These are phyloP conservation scores for Pleurozium schreberi DNA, from an alignment of 225 moss, liverwort and hornwort species.

Conservation along the genomic window DNA sequence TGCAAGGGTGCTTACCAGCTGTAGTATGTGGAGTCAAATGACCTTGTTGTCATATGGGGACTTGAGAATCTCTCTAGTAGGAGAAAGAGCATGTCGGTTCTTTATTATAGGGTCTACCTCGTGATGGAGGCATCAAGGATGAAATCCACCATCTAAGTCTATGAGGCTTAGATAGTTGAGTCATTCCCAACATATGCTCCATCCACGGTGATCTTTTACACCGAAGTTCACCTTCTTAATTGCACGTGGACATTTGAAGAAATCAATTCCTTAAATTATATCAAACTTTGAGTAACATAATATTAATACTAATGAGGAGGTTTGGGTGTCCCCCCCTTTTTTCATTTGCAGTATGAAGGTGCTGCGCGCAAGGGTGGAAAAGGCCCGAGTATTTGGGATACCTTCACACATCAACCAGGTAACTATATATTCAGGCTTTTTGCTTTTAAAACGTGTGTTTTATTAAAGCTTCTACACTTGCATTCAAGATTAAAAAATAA, in stretches of 20 bases:
- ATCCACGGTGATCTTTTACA: no score
- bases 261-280: neutral
- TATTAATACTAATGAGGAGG: neutral
- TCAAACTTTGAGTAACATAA: neutral
- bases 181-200: no score
- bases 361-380: slow-evolving; percentile 3
- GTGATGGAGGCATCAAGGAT: no score
- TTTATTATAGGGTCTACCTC: no score
- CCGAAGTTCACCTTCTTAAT: neutral
- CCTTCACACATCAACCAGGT: slow-evolving; percentile 7
- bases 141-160: no score
- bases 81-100: no score
- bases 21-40: no score
- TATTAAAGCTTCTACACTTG: neutral
- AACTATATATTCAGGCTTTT: no score
- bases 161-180: no score
- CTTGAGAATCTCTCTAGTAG: no score
- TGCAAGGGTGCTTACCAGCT: no score
- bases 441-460: neutral
- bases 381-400: slow-evolving; percentile 27
- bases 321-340: neutral
- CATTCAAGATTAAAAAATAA: neutral
- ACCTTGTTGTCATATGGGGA: no score
- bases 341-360: slow-evolving; percentile 1
- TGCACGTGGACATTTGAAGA: neutral